A percentile compares a stretch with the other conserved stretches of the same genome.
Conservation (phyloP, 2,329 filamentous ascomycete species). For the Xylariaceae sp. region DNA sequence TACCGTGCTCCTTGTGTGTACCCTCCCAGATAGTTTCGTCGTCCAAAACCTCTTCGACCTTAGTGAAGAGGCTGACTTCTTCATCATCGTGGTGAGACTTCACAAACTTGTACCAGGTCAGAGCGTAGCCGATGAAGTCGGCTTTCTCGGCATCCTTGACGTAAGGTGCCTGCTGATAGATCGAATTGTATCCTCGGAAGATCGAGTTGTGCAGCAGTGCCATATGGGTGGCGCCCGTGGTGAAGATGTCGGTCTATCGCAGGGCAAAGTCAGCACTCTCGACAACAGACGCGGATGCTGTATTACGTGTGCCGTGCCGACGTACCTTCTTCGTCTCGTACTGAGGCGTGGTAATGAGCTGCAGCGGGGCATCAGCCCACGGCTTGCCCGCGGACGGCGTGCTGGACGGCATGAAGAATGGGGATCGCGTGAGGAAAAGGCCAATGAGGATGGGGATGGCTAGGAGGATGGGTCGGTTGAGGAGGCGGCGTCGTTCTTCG, state of each 20-base stretch:
- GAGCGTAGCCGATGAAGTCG: conserved; percentile 53
- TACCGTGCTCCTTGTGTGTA: conserved; percentile 53
- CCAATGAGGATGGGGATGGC: conserved; percentile 34
- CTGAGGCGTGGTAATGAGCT: conserved; percentile 49
- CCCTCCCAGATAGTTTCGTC: conserved; percentile 47
- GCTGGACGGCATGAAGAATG: conserved; percentile 36
- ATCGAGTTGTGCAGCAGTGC: conserved; percentile 57
- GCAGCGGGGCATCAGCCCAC: conserved; percentile 53
- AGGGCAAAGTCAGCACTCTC: neutral
- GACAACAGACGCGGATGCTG: neutral
- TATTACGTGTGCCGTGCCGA: neutral
- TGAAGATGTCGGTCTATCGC: conserved; percentile 51
- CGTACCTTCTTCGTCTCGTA: conserved; percentile 47
- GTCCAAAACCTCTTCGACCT: conserved; percentile 46
- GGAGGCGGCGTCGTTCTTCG: conserved; percentile 21
- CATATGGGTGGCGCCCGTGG: conserved; percentile 56
- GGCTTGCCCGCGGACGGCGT: conserved; percentile 29
- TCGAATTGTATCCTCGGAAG: conserved; percentile 59
- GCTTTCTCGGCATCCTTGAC: conserved; percentile 46
- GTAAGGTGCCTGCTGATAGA: conserved; percentile 54
- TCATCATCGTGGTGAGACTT: conserved; percentile 57
- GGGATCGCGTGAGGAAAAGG: conserved; percentile 35
- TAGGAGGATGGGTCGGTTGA: conserved; percentile 31
- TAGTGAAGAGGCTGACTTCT: conserved; percentile 51
- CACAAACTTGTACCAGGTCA: conserved; percentile 56